Conservation (phyloP, 1,139 yeast genomes). For the Nematodospora anomalae region DNA sequence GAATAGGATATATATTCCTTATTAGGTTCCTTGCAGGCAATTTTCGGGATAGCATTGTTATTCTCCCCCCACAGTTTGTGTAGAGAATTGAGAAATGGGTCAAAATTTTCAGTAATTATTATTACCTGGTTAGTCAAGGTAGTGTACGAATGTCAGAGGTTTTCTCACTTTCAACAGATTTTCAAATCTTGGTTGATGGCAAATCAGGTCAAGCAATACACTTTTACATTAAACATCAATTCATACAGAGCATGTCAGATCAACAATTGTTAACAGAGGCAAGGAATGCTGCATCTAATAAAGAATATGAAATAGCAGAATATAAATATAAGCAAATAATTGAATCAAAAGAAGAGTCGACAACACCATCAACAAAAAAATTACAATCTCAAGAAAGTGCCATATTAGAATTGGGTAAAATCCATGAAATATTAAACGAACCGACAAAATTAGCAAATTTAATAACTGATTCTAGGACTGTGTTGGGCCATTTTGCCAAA, state of each 20-base stretch:
- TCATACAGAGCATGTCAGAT: slow-evolving; percentile 15
- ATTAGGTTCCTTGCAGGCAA: neutral
- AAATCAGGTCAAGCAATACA: neutral
- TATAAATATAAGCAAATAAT: slow-evolving; percentile 45
- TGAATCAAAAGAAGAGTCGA: slow-evolving; percentile 37
- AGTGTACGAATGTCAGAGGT: neutral
- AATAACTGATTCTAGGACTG: slow-evolving; percentile 66
- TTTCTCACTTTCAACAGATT: neutral
- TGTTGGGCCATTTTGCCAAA: slow-evolving; percentile 80
- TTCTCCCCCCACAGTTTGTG: neutral
- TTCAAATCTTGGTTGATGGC: slow-evolving; percentile 2
- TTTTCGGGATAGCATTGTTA: neutral
- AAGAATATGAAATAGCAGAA: slow-evolving; percentile 59
- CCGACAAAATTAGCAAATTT: slow-evolving; percentile 57
- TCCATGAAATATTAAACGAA: slow-evolving; percentile 49
- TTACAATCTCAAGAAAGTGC: slow-evolving; percentile 60
- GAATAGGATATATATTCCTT: neutral
- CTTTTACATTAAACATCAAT: slow-evolving; percentile 6
- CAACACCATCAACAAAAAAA: slow-evolving; percentile 24
- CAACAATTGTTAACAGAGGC: slow-evolving; percentile 49
- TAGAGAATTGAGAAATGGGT: neutral
- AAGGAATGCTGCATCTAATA: slow-evolving; percentile 50
- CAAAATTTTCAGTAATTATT: neutral
- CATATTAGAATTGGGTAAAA: slow-evolving; percentile 61
- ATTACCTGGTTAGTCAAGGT: no score